A percentile compares a stretch with the other conserved stretches of the same genome.
Evolutionary conservation across 768 basidiomycete genomes (phyloP).

Genomic region (Russula sp.): DNA sequence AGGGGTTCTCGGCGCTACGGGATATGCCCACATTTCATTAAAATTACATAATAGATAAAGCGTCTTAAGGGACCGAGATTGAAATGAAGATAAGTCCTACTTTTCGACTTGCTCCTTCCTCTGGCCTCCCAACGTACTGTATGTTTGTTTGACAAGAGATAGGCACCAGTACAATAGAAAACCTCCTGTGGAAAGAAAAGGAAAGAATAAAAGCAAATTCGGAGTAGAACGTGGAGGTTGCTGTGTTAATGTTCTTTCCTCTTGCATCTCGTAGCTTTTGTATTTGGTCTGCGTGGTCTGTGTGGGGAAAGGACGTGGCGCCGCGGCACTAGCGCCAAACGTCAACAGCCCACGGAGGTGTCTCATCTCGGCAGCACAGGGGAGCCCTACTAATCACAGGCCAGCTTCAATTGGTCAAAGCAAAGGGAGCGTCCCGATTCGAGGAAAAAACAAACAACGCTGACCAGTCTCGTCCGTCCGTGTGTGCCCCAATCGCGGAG

Average conservation of each 20-base stretch:
- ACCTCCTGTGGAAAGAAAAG: background rate
- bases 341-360: background rate
- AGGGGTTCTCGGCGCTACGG: no score
- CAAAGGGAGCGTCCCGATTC: background rate
- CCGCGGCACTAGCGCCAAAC: background rate
- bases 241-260: background rate
- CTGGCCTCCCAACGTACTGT: background rate
- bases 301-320: background rate
- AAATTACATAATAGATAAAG: no score
- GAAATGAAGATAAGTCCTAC: no score
- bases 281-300: no score
- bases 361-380: background rate
- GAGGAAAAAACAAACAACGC: background rate
- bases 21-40: no score
- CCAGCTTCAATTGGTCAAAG: background rate
- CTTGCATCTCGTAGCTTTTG: background rate
- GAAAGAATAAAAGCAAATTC: background rate
- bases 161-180: background rate
- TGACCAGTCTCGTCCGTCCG: no score
- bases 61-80: no score
- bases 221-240: background rate
- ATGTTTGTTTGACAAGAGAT: background rate
- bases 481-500: no score
- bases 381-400: background rate
- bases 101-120: no score